A percentile compares a stretch with the other conserved stretches of the same genome.
phyloP scores from a whole-genome alignment of 805 yeast genomes.

The Kregervanrija fluxuum region DNA sequence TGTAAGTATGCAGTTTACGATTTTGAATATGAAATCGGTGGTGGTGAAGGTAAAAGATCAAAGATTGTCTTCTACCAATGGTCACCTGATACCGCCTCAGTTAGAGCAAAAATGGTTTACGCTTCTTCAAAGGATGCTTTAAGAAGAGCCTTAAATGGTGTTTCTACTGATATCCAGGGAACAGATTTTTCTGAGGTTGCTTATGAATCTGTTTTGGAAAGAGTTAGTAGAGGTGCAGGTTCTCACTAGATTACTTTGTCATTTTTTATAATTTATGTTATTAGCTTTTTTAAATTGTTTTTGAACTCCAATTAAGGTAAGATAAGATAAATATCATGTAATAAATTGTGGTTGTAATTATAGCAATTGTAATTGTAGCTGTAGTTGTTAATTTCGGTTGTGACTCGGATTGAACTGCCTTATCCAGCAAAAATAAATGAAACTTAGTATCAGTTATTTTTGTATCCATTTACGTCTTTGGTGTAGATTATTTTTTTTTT shows the following conservation, averaged over 20 bases:
- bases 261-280: too few species aligned
- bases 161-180: conserved; percentile 92
- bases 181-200: conserved; percentile 97
- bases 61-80: conserved; percentile 74
- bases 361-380: too few species aligned
- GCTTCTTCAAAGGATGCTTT: conserved; percentile 98
- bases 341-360: too few species aligned
- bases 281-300: too few species aligned
- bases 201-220: conserved; percentile 85
- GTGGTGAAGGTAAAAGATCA: conserved; percentile 86
- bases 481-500: too few species aligned
- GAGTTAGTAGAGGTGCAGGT: conserved; percentile 77
- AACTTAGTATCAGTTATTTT: too few species aligned
- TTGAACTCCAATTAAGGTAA: too few species aligned
- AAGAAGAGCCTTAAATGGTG: conserved; percentile 95
- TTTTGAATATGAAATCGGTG: conserved; percentile 86
- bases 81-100: conserved; percentile 97
- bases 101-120: conserved; percentile 94
- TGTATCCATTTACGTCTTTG: too few species aligned
- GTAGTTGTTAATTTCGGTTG: too few species aligned
- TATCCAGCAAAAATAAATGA: too few species aligned
- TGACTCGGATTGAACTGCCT: too few species aligned
- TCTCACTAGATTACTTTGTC: conserved; percentile 32
- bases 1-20: conserved; percentile 96
- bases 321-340: too few species aligned